A percentile compares a stretch with the other conserved stretches of the same genome.
Evolutionary conservation across 768 basidiomycete species (phyloP).

Genomic region (Trametes cinnabarina): DNA sequence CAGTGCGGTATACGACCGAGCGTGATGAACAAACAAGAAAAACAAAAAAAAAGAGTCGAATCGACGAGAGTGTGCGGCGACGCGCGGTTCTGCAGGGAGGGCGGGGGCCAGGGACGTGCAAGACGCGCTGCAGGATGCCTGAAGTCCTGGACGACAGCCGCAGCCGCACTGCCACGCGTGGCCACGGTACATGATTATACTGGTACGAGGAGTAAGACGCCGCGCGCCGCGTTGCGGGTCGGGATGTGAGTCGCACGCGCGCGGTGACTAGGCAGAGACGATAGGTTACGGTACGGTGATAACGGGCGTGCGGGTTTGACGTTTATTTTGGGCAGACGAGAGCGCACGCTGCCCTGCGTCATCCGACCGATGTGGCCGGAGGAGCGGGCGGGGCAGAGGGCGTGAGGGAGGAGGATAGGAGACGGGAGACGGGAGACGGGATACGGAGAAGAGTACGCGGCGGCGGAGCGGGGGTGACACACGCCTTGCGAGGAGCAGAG

Average conservation of each 20-base stretch:
- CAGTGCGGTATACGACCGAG: conserved; percentile 4
- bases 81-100: too few relatives aligned
- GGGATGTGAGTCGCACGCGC: neutral
- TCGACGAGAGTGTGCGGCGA: neutral
- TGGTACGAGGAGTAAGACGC: conserved; percentile 16
- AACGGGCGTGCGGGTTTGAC: neutral
- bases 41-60: too few relatives aligned
- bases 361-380: too few relatives aligned
- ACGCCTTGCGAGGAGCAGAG: too few relatives aligned
- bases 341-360: too few relatives aligned
- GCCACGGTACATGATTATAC: conserved; percentile 13
- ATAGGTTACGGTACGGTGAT: conserved; percentile 5
- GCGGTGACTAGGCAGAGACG: conserved; percentile 8
- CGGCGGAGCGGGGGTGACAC: too few relatives aligned
- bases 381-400: too few relatives aligned
- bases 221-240: neutral
- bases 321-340: too few relatives aligned
- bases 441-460: neutral
- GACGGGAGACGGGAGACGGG: neutral
- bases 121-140: too few relatives aligned
- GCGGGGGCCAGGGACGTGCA: neutral
- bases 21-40: neutral
- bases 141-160: too few relatives aligned
- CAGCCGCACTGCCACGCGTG: too few relatives aligned
- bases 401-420: neutral